Evolutionary conservation across 805 yeast genomes (phyloP), one percentile per base, ranked within the genome.

Genomic region (Komagataella populi): DNA sequence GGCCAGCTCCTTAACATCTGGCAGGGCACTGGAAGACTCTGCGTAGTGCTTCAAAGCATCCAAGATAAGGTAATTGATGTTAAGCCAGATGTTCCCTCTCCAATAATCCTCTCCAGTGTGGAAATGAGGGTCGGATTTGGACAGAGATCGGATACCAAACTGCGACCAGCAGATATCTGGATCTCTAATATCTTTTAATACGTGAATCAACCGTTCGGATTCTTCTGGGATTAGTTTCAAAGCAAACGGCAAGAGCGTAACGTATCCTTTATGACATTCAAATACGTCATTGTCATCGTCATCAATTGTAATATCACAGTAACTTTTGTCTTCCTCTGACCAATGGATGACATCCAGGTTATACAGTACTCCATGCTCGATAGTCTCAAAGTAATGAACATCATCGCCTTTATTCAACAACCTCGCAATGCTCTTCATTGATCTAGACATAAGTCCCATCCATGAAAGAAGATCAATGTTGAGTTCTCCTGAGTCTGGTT

Each of bases 1-100:
- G 3, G 81, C 78, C 49, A 71, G 60, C 4, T 54, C 59, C 17
- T 65, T 60, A 1, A 73, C 65, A 51, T 66, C 59, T 3, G 59
- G 57, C 14, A 62, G 61, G 1, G 57, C 56, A 4, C 63, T 68
- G 1, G 73, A 60, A 6, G 56, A 48, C 1, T 57, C 55, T 1
- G 63, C 70, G 51, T 90, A 91, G 62, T 79, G 68, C 36, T 70
- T 64, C 55, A 93, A 69, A 4, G 86, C 76, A 50, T 88, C 93
- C 46, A 93, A 70, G 4, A 83, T 71, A 64, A 93, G 69, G 61
- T 88, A 91, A 69, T 93, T 93, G 60, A 93, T 85, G 63, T 89
- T 86, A 58, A 89, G 72, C 98, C 98, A 93, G 23, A 93, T 74
- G 17, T 95, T 87, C 1, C 96, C 93, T 55, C 96, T 77, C 99